phyloP scores from a whole-genome alignment of 2,329 filamentous ascomycete genomes.

The Bipolaris gigantea region DNA sequence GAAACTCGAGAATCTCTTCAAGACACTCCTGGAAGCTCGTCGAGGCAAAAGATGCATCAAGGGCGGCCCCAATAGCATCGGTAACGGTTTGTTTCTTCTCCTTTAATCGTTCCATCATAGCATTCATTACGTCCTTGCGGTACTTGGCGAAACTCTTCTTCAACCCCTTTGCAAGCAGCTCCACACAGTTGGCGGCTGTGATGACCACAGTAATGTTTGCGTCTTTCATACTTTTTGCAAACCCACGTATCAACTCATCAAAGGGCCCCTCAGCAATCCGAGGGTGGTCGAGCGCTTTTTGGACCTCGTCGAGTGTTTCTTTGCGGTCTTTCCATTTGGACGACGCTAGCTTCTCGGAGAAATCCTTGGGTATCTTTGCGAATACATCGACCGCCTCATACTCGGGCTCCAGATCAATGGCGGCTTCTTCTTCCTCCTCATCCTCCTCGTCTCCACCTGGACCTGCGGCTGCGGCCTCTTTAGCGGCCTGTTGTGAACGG shows the following conservation, averaged over 20 bases:
- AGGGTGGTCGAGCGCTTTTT: slow-evolving; percentile 76
- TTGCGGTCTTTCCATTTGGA: slow-evolving; percentile 99
- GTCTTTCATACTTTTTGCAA: slow-evolving; percentile 98
- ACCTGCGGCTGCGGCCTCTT: slow-evolving; percentile 67
- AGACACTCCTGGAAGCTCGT: slow-evolving; percentile 81
- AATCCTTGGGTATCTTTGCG: slow-evolving; percentile 77
- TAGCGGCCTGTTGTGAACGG: slow-evolving; percentile 83
- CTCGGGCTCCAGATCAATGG: slow-evolving; percentile 67
- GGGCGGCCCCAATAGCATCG: slow-evolving; percentile 81
- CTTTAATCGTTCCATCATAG: slow-evolving; percentile 93
- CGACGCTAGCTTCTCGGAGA: slow-evolving; percentile 80
- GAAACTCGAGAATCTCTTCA: slow-evolving; percentile 83
- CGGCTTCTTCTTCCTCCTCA: slow-evolving; percentile 62
- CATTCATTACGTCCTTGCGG: slow-evolving; percentile 75
- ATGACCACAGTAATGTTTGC: slow-evolving; percentile 95
- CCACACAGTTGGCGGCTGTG: slow-evolving; percentile 89
- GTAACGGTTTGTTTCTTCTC: slow-evolving; percentile 92
- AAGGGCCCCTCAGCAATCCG: slow-evolving; percentile 91
- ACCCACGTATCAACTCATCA: slow-evolving; percentile 75
- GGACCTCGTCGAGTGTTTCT: slow-evolving; percentile 84
- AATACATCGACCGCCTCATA: slow-evolving; percentile 85
- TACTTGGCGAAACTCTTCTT: slow-evolving; percentile 79
- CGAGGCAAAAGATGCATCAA: slow-evolving; percentile 70
- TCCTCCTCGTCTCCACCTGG: slow-evolving; percentile 55
- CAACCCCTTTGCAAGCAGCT: slow-evolving; percentile 83